These are phyloP conservation scores for Aspergillus nidulans DNA, from an alignment of 495 filamentous ascomycete species.

Conservation along the genomic window DNA sequence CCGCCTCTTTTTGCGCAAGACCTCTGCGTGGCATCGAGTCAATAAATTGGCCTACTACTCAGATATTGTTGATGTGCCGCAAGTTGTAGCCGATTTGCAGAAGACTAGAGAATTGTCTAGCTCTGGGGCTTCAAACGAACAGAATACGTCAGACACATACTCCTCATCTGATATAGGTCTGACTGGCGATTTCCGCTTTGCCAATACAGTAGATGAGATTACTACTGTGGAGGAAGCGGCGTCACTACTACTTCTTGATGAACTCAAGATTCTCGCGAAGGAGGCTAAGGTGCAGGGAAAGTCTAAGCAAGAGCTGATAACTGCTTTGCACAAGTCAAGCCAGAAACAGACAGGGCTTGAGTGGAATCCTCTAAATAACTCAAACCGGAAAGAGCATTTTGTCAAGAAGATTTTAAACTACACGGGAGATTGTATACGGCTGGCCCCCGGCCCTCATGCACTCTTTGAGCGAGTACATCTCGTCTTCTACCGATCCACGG, in stretches of 20 bases:
- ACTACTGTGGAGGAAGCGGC: constrained; percentile 81
- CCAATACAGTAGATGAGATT: constrained; percentile 70
- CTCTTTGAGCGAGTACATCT: constrained; percentile 93
- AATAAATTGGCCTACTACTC: constrained; percentile 69
- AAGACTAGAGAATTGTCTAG: constrained; percentile 36
- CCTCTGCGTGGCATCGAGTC: constrained; percentile 88
- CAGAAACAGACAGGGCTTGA: constrained; percentile 67
- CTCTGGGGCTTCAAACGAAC: constrained; percentile 22
- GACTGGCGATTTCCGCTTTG: constrained; percentile 62
- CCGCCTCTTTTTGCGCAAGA: constrained; percentile 89
- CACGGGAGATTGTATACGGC: constrained; percentile 78
- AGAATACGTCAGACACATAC: constrained; percentile 32
- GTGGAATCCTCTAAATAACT: constrained; percentile 52
- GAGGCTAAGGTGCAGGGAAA: constrained; percentile 84
- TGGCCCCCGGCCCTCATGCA: constrained; percentile 67
- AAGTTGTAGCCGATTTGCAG: constrained; percentile 58
- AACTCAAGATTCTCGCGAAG: constrained; percentile 80
- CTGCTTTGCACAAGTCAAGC: constrained; percentile 65
- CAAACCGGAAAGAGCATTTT: constrained; percentile 58
- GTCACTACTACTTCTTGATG: constrained; percentile 73
- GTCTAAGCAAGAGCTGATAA: constrained; percentile 78
- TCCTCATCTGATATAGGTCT: constrained; percentile 42
- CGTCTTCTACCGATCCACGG: constrained; percentile 92
- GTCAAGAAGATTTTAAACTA: constrained; percentile 71
- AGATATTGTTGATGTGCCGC: constrained; percentile 71